Base-by-base conservation (phyloP, 345 rosid species). In the Fremontodendron californicum region DNA sequence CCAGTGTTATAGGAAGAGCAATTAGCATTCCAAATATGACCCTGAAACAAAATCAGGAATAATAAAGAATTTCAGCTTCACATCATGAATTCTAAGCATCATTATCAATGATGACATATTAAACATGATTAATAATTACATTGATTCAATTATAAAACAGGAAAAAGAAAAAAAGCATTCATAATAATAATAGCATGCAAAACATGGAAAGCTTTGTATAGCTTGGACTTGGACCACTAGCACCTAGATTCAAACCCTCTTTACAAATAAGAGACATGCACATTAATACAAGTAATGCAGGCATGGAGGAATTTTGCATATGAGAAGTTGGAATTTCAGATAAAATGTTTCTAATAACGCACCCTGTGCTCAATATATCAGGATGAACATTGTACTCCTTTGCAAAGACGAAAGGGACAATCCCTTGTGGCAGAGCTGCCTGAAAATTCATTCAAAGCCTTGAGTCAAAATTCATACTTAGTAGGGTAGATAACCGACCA, bases 21-120 rank as follows among this genome's bases (percentile, higher is more conserved):
- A 95, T 85, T 66, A 95, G 79, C 99, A 95, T 95, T 74, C 99
- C 99, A 77, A 95, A 95, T 78, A 95, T 95, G 71, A 95, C 99
- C 29, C 99, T 95, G 88, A 85, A 89, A 27, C n/a, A 16, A 25
- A 72, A 79, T 89, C 86, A 85, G 39, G 84, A 16, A 31, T 71
- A 15, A 51, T 5, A 1, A 33, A 33, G 2, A 33, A 33, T 35
- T 33, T 35, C n/a, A 64, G 70, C 25, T 37, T 19, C 31, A 62
- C 15, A 62, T 62, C 40, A 25, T 60, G 66, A 5, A n/a, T n/a
- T 18, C 15, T 18, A 2, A 13, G 5, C 43, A 31, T 25, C n/a
- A 31, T 37, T 37, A 33, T 16, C 68, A 33, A 35, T 33, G 13
- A 63, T 63, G n/a, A 16, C 35, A 27, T 58, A 4, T 12, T 27